A percentile compares a stretch with the other conserved stretches of the same genome.
These are phyloP conservation scores for Pseudopithomyces chartarum DNA, from an alignment of 2,329 filamentous ascomycete species.

Conservation along the genomic window DNA sequence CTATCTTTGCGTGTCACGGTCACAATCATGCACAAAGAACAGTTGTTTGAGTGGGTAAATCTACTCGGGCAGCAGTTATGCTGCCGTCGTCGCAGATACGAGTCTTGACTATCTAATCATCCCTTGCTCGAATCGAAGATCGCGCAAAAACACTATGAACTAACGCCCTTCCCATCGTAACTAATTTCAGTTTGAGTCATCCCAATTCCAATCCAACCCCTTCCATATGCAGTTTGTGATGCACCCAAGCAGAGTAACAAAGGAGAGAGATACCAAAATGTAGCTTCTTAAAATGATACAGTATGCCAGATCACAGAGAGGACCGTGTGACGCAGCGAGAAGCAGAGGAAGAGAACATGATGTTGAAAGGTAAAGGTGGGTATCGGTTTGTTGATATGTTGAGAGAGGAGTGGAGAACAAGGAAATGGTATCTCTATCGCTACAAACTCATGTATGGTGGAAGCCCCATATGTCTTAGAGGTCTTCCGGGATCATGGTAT, in stretches of 20 bases:
- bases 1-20: neutral
- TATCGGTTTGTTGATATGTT: conserved; percentile 7
- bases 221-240: conserved; percentile 32
- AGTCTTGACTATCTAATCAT: conserved; percentile 49
- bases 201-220: conserved; percentile 22
- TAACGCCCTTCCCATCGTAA: conserved; percentile 8
- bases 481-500: conserved; percentile 10
- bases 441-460: conserved; percentile 34
- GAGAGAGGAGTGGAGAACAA: conserved; percentile 33
- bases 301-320: neutral
- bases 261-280: conserved; percentile 39
- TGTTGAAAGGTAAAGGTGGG: conserved; percentile 25
- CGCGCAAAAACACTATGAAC: conserved; percentile 6
- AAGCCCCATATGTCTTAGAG: conserved; percentile 8
- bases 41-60: conserved; percentile 44
- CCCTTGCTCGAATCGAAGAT: conserved; percentile 34
- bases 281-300: conserved; percentile 11
- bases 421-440: conserved; percentile 48
- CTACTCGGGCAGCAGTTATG: conserved; percentile 21
- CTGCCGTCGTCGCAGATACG: conserved; percentile 43
- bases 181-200: conserved; percentile 16
- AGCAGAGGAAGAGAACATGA: conserved; percentile 18
- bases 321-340: neutral
- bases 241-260: conserved; percentile 31
- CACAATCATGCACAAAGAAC: conserved; percentile 2